Evolutionary conservation across 352 stramenopile genomes (phyloP).

Genomic region (Hyaloperonospora arabidopsidis): DNA sequence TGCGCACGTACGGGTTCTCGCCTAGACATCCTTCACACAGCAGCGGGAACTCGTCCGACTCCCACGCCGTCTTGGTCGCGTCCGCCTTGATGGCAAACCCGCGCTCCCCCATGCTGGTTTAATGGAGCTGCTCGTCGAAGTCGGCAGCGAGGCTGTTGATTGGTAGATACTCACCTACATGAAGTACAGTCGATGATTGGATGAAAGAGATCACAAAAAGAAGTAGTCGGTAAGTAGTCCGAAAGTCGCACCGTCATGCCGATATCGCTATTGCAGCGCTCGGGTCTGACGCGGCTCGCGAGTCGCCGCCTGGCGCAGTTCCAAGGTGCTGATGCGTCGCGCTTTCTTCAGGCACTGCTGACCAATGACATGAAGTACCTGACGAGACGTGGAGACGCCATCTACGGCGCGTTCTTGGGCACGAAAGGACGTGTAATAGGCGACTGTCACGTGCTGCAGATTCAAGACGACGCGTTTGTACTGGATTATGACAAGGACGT

Average conservation of each 20-base stretch:
- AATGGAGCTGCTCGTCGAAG: background rate
- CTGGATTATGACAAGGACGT: conserved; percentile 64
- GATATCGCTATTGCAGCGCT: conserved; percentile 26
- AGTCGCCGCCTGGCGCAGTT: conserved; percentile 61
- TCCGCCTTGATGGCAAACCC: conserved; percentile 85
- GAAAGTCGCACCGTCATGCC: conserved; percentile 5
- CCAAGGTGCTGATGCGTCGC: conserved; percentile 52
- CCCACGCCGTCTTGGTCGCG: conserved; percentile 77
- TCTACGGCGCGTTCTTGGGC: conserved; percentile 76
- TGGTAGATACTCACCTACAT: too few relatives aligned
- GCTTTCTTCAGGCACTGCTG: conserved; percentile 76
- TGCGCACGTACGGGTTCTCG: conserved; percentile 98
- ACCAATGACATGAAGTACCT: conserved; percentile 80
- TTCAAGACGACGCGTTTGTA: conserved; percentile 61
- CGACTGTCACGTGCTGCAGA: conserved; percentile 68
- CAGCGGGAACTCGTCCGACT: conserved; percentile 95
- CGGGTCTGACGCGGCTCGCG: conserved; percentile 40
- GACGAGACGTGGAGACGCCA: conserved; percentile 37
- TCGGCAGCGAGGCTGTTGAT: too few relatives aligned
- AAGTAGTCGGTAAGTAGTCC: too few relatives aligned
- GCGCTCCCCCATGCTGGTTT: conserved; percentile 63
- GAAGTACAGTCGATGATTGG: too few relatives aligned
- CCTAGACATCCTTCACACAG: conserved; percentile 98
- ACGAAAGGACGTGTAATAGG: conserved; percentile 72
- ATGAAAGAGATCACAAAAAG: too few relatives aligned